Percentiles rank a stretch among this genome's conserved stretches.
Conservation (phyloP, 2,329 filamentous ascomycete species). For the Monilinia aucupariae region DNA sequence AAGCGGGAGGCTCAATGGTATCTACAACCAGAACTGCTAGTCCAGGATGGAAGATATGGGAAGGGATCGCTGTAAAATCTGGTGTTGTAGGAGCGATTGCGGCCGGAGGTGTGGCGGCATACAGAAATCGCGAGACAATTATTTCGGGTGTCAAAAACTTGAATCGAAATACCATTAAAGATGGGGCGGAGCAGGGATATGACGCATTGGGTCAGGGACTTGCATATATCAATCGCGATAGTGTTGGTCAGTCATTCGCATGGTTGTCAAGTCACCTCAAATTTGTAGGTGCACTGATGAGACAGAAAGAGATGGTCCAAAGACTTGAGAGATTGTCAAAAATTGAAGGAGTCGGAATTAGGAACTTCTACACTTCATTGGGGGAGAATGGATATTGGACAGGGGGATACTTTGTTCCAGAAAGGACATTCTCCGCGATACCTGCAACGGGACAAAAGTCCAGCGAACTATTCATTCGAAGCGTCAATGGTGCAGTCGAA, state of each 20-base stretch:
- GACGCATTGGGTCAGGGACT: conserved; percentile 42
- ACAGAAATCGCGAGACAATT: conserved; percentile 69
- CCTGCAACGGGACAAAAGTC: conserved; percentile 37
- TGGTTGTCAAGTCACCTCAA: conserved; percentile 81
- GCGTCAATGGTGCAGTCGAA: conserved; percentile 23
- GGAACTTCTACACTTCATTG: conserved; percentile 71
- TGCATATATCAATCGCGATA: conserved; percentile 53
- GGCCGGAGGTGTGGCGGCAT: conserved; percentile 75
- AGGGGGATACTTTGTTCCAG: conserved; percentile 54
- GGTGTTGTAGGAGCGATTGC: conserved; percentile 77
- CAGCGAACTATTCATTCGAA: conserved; percentile 22
- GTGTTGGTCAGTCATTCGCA: conserved; percentile 61
- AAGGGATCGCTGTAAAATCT: conserved; percentile 68
- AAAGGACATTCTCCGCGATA: conserved; percentile 76
- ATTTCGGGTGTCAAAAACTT: conserved; percentile 43
- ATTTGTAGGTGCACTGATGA: conserved; percentile 75
- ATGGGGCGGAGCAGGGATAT: conserved; percentile 38
- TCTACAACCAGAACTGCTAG: conserved; percentile 28
- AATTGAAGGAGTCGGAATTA: conserved; percentile 61
- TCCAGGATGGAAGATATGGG: conserved; percentile 47
- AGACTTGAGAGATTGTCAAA: conserved; percentile 59
- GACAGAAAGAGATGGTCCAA: conserved; percentile 63
- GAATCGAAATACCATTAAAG: conserved; percentile 31
- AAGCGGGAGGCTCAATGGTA: conserved; percentile 17
- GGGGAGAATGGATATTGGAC: conserved; percentile 64